These are phyloP conservation scores for Metschnikowia corniflorae DNA, from an alignment of 805 yeast genomes.

Conservation along the genomic window DNA sequence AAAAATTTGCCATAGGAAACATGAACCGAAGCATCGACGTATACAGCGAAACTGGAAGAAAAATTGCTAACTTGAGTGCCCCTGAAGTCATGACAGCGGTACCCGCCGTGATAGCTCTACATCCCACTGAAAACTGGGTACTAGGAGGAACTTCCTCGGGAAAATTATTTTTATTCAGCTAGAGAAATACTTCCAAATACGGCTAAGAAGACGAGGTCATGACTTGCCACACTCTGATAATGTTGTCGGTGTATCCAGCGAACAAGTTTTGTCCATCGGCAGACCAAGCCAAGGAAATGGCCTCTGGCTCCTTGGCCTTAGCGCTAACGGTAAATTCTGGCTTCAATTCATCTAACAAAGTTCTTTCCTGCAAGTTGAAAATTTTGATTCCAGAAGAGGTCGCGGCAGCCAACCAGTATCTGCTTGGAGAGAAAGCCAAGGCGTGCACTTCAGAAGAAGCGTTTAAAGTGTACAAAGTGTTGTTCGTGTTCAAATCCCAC, in stretches of 20 bases:
- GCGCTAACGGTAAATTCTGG: constrained; percentile 91
- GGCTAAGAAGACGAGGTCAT: constrained; percentile 71
- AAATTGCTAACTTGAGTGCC: constrained; percentile 69
- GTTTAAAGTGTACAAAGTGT: constrained; percentile 85
- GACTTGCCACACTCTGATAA: constrained; percentile 99
- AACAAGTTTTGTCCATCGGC: constrained; percentile 99
- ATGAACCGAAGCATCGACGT: constrained; percentile 88
- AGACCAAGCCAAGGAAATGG: constrained; percentile 98
- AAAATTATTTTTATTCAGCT: constrained; percentile 62
- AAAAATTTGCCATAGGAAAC: constrained; percentile 88
- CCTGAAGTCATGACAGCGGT: constrained; percentile 69
- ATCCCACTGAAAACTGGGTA: constrained; percentile 84
- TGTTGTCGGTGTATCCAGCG: constrained; percentile 99
- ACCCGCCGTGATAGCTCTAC: constrained; percentile 85
- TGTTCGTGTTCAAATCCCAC: constrained; percentile 90
- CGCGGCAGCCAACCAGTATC: constrained; percentile 99
- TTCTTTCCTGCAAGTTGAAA: constrained; percentile 95
- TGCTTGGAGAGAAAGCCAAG: constrained; percentile 99
- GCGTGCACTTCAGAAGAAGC: constrained; percentile 97
- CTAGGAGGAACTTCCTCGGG: constrained; percentile 96
- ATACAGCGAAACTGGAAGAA: constrained; percentile 71
- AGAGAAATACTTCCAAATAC: constrained; percentile 5
- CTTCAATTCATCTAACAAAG: constrained; percentile 92
- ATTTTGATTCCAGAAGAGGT: constrained; percentile 96
- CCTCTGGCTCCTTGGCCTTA: constrained; percentile 96